These are phyloP conservation scores for Fusarium albosuccineum DNA, from an alignment of 2,329 filamentous ascomycete genomes.

Conservation along the genomic window DNA sequence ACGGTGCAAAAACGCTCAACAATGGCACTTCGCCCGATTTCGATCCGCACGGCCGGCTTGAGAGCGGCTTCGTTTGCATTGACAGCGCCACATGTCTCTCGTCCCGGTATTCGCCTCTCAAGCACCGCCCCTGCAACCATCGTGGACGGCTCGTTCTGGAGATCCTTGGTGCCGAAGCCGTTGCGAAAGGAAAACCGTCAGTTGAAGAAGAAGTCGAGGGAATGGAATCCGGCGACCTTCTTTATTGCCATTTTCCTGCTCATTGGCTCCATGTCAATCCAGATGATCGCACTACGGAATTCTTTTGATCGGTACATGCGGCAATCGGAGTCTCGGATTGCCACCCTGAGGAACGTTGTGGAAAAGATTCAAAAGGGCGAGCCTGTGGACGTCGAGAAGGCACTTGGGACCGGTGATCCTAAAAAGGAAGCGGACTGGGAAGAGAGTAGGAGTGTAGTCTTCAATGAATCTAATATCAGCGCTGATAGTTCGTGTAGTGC, in stretches of 20 bases:
- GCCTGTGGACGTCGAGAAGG: conserved; percentile 85
- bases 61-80: conserved; percentile 14
- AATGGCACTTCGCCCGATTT: conserved; percentile 35
- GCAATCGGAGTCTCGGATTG: conserved; percentile 83
- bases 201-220: conserved; percentile 64
- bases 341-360: conserved; percentile 79
- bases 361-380: conserved; percentile 78
- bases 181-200: conserved; percentile 61
- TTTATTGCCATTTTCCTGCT: conserved; percentile 86
- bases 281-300: conserved; percentile 85
- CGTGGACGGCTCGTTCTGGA: conserved; percentile 74
- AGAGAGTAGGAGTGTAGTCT: conserved; percentile 69
- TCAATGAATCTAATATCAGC: neutral
- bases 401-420: conserved; percentile 82
- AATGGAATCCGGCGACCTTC: conserved; percentile 86
- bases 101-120: conserved; percentile 44
- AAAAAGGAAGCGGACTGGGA: conserved; percentile 88
- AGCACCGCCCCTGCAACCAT: conserved; percentile 63
- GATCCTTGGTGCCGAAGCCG: conserved; percentile 76
- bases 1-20: conserved; percentile 7
- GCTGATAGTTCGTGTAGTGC: conserved; percentile 60
- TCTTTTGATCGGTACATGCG: conserved; percentile 80
- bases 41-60: conserved; percentile 14
- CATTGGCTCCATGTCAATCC: conserved; percentile 95
- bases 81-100: conserved; percentile 3